Evolutionary conservation across 1,284 basidiomycete species (phyloP).

Genomic region (Cryptococcus depauperatus): DNA sequence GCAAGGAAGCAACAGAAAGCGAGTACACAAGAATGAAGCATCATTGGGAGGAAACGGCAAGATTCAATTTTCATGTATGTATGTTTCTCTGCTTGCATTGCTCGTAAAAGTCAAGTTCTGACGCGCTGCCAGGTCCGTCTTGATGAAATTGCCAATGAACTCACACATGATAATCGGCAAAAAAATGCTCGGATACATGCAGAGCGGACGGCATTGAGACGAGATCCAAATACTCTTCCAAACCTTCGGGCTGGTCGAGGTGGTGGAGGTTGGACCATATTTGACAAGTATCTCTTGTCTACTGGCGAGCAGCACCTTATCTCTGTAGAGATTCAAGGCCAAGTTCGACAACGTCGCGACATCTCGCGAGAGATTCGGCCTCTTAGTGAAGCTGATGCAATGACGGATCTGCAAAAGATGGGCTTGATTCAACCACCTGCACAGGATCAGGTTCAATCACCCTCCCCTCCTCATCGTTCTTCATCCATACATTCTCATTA

Average conservation of each 20-base stretch:
- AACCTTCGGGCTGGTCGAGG: slow-evolving; percentile 25
- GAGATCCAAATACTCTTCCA: slow-evolving; percentile 20
- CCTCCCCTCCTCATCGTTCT: background rate
- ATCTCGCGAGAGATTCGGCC: slow-evolving; percentile 8
- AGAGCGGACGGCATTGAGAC: slow-evolving; percentile 21
- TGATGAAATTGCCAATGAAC: slow-evolving; percentile 15
- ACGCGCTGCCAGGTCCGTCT: slow-evolving; percentile 13
- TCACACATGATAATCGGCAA: slow-evolving; percentile 19
- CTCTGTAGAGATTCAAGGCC: slow-evolving; percentile 12
- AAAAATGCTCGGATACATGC: slow-evolving; percentile 17
- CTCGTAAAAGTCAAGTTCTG: background rate
- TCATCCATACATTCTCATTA: background rate
- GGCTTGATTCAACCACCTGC: slow-evolving; percentile 3
- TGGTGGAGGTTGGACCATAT: slow-evolving; percentile 25
- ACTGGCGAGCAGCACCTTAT: slow-evolving; percentile 13
- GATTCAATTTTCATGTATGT: slow-evolving; percentile 19
- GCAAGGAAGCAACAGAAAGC: slow-evolving; percentile 14
- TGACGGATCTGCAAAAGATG: slow-evolving; percentile 18
- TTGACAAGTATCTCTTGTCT: slow-evolving; percentile 17
- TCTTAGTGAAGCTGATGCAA: slow-evolving; percentile 7
- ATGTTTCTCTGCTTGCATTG: background rate
- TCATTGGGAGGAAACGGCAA: slow-evolving; percentile 10
- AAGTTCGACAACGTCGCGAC: slow-evolving; percentile 15
- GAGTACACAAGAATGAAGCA: slow-evolving; percentile 13
- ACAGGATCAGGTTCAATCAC: background rate